Evolutionary conservation across 148 eudicot genomes (phyloP).

Genomic region (Heliosperma pusillum): DNA sequence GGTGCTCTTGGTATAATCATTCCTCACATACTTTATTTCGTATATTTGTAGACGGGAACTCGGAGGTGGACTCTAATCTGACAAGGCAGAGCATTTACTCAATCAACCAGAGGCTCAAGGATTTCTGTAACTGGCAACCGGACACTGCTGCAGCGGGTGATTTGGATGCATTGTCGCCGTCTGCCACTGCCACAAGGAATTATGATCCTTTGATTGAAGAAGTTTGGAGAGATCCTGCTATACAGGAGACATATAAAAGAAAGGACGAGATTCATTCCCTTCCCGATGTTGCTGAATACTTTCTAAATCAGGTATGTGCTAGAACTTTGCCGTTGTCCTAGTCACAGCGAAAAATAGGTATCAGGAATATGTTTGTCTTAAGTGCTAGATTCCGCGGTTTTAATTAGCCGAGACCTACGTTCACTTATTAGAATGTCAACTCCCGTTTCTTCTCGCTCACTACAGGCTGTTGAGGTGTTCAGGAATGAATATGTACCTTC

Average conservation of each 20-base stretch:
- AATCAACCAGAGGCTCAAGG: slow-evolving; percentile 79
- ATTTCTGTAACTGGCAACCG: slow-evolving; percentile 91
- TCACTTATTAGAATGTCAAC: too few relatives aligned
- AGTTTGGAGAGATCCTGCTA: slow-evolving; percentile 95
- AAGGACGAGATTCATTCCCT: slow-evolving; percentile 85
- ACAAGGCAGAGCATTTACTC: slow-evolving; percentile 53
- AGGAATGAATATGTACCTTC: slow-evolving; percentile 92
- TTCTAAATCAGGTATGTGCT: slow-evolving; percentile 74
- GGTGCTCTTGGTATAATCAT: too few relatives aligned
- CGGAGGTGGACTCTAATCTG: slow-evolving; percentile 35
- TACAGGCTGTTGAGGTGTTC: slow-evolving; percentile 84
- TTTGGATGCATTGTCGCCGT: slow-evolving; percentile 93
- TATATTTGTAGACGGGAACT: slow-evolving; percentile 32
- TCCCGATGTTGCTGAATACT: slow-evolving; percentile 93
- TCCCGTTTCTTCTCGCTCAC: neutral
- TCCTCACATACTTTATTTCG: too few relatives aligned
- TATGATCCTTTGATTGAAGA: slow-evolving; percentile 98
- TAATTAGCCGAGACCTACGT: too few relatives aligned
- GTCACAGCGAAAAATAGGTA: too few relatives aligned
- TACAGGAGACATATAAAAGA: slow-evolving; percentile 77
- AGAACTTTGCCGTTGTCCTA: too few relatives aligned
- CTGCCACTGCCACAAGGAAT: slow-evolving; percentile 71
- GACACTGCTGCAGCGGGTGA: slow-evolving; percentile 96
- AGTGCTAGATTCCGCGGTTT: too few relatives aligned
- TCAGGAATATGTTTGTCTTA: neutral